phyloP scores from a whole-genome alignment of 2,329 filamentous ascomycete genomes.

The Xylaria sp. region DNA sequence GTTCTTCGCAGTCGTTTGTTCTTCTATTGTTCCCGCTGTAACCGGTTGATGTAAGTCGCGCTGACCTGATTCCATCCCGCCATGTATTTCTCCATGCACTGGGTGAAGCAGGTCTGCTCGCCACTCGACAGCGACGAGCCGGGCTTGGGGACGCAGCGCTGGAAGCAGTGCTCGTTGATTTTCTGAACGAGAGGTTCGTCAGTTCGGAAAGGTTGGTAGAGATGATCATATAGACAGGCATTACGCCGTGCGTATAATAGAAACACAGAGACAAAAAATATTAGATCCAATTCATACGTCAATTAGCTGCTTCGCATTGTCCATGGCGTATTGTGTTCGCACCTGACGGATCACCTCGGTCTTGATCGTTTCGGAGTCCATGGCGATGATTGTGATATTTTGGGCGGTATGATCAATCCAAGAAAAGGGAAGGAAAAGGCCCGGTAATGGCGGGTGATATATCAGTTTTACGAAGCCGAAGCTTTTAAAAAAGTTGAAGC shows the following conservation, averaged over 20 bases:
- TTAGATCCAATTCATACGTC: constrained; percentile 61
- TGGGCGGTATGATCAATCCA: constrained; percentile 15
- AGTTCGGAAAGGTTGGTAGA: not conserved
- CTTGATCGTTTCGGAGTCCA: constrained; percentile 70
- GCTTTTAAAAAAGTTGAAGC: constrained; percentile 34
- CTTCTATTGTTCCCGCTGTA: constrained; percentile 65
- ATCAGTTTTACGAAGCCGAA: constrained; percentile 9
- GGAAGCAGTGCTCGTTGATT: constrained; percentile 84
- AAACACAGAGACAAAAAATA: not conserved
- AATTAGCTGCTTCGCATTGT: constrained; percentile 76
- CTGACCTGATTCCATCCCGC: constrained; percentile 80
- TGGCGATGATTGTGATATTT: constrained; percentile 49
- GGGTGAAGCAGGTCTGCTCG: constrained; percentile 76
- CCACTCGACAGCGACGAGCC: constrained; percentile 71
- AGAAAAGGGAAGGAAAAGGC: not conserved
- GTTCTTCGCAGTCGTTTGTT: not conserved
- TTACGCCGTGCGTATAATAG: not conserved
- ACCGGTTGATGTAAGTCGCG: constrained; percentile 70
- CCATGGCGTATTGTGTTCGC: constrained; percentile 70
- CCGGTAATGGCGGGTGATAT: not conserved
- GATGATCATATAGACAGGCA: not conserved
- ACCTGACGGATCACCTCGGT: constrained; percentile 73
- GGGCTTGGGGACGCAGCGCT: constrained; percentile 78
- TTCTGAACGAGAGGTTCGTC: constrained; percentile 62
- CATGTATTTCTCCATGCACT: constrained; percentile 89